Conservation (phyloP, 1,139 yeast genomes). For the Meyerozyma guilliermondii region DNA sequence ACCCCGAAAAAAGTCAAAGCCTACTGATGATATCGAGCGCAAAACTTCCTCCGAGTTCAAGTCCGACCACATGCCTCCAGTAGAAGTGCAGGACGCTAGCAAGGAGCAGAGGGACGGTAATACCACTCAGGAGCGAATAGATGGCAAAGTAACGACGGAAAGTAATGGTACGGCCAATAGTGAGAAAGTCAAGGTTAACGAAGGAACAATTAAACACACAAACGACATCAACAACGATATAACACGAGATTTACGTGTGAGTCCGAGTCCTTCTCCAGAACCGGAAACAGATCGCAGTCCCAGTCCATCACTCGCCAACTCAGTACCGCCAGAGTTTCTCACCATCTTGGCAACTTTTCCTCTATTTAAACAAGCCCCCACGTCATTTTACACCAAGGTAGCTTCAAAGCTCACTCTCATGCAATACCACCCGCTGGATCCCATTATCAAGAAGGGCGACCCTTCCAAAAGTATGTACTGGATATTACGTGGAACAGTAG, state of each 20-base stretch:
- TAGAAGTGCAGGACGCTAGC: not conserved
- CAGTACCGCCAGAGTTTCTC: conserved; percentile 49
- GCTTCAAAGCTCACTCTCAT: conserved; percentile 55
- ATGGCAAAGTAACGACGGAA: not conserved
- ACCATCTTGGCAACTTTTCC: conserved; percentile 54
- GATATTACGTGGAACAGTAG: conserved; percentile 70
- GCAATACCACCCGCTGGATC: conserved; percentile 62
- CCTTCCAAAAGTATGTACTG: conserved; percentile 77
- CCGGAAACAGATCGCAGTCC: not conserved
- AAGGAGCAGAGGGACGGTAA: not conserved
- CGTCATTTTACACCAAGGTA: conserved; percentile 53
- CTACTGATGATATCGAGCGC: not conserved
- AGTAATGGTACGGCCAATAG: no score
- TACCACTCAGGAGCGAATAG: not conserved
- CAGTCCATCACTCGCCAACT: not conserved
- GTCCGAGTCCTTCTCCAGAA: not conserved
- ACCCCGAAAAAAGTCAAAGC: not conserved
- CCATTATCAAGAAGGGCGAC: conserved; percentile 65
- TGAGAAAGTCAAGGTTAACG: no score
- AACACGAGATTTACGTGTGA: not conserved
- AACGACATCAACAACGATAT: not conserved
- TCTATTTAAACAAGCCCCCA: conserved; percentile 61
- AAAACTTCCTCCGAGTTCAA: not conserved
- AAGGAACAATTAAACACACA: not conserved
- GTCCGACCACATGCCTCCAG: not conserved